A percentile compares a stretch with the other conserved stretches of the same genome.
phyloP scores from a whole-genome alignment of 345 rosid species.

The Salix udensis region DNA sequence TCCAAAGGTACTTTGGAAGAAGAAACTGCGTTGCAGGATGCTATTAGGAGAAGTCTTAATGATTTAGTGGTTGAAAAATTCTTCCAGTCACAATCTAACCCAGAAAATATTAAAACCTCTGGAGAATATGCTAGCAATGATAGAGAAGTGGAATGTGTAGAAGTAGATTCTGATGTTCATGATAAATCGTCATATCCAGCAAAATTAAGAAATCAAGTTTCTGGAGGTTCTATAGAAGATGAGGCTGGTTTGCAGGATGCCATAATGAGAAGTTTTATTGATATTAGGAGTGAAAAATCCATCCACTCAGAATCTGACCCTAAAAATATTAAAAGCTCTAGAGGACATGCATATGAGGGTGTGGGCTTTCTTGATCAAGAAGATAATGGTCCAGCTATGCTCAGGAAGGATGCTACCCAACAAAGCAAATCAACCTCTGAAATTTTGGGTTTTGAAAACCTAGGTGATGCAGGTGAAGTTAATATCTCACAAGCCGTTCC shows the following conservation, averaged over 20 bases:
- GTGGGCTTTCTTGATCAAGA: slow-evolving; percentile 24
- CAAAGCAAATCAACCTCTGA: slow-evolving; percentile 25
- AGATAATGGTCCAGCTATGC: slow-evolving; percentile 13
- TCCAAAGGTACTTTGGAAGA: slow-evolving; percentile 69
- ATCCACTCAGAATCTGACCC: slow-evolving; percentile 15
- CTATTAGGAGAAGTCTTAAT: slow-evolving; percentile 77
- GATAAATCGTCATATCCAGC: slow-evolving; percentile 19
- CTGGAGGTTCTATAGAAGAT: slow-evolving; percentile 67
- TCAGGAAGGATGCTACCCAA: slow-evolving; percentile 11
- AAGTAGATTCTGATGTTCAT: slow-evolving; percentile 34
- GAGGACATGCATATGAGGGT: slow-evolving; percentile 20
- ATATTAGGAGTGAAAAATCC: slow-evolving; percentile 29
- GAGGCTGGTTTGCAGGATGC: slow-evolving; percentile 88
- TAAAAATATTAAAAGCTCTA: slow-evolving; percentile 16
- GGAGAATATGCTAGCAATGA: slow-evolving; percentile 38
- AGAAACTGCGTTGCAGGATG: slow-evolving; percentile 82
- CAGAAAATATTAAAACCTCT: slow-evolving; percentile 10
- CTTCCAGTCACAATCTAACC: slow-evolving; percentile 15
- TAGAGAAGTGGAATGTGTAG: slow-evolving; percentile 69
- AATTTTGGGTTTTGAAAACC: slow-evolving; percentile 18
- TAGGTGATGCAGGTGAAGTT: slow-evolving; percentile 21
- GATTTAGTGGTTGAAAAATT: slow-evolving; percentile 36
- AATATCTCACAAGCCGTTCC: slow-evolving; percentile 22
- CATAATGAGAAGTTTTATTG: slow-evolving; percentile 75
- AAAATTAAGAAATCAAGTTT: slow-evolving; percentile 34